Evolutionary conservation across 441 rosid species (phyloP).

Genomic region (Lepidium campestre): DNA sequence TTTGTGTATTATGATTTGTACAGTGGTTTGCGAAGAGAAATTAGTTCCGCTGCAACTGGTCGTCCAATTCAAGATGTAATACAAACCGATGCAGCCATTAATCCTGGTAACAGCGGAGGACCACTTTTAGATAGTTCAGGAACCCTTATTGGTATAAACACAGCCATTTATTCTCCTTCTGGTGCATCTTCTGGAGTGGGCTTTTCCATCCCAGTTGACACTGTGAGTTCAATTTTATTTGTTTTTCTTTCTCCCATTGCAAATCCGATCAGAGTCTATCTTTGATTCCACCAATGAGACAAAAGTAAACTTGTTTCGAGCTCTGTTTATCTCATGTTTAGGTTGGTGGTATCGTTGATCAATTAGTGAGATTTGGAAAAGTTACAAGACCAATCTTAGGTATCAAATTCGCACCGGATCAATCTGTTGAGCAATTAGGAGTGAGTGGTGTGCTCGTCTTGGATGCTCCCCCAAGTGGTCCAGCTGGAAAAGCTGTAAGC

Average conservation of each 20-base stretch:
- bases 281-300: neutral
- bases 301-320: neutral
- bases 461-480: slow-evolving; percentile 89
- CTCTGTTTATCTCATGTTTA: slow-evolving; percentile 27
- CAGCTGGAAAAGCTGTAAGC: slow-evolving; percentile 95
- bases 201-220: slow-evolving; percentile 96
- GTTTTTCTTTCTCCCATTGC: neutral
- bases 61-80: slow-evolving; percentile 99
- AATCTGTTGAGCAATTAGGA: slow-evolving; percentile 94
- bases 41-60: slow-evolving; percentile 97
- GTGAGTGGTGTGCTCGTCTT: slow-evolving; percentile 96
- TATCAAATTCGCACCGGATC: slow-evolving; percentile 97
- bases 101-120: slow-evolving; percentile 98
- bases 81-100: slow-evolving; percentile 96
- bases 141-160: slow-evolving; percentile 85
- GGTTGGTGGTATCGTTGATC: slow-evolving; percentile 92
- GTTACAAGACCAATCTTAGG: slow-evolving; percentile 94
- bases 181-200: slow-evolving; percentile 99
- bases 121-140: slow-evolving; percentile 96
- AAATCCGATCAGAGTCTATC: neutral
- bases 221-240: slow-evolving; percentile 47
- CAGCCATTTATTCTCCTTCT: slow-evolving; percentile 97
- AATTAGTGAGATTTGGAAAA: slow-evolving; percentile 81
- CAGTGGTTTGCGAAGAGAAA: slow-evolving; percentile 95
- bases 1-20: neutral